Percentiles rank a stretch among this genome's conserved stretches.
Conservation (phyloP, 306 rosid genomes). For the Casuarina equisetifolia region DNA sequence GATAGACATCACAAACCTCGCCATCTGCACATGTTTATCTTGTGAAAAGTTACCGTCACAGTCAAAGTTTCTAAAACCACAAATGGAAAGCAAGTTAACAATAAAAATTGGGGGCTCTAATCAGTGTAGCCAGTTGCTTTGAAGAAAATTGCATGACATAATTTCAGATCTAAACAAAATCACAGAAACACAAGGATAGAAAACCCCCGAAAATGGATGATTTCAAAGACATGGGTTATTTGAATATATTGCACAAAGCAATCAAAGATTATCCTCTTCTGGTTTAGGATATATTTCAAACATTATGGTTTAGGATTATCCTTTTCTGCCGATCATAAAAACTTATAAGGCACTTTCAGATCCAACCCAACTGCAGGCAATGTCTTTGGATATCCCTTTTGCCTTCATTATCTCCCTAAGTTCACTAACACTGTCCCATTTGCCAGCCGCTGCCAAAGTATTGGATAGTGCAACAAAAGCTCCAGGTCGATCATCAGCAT, state of each 20-base stretch:
- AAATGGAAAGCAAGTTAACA: neutral
- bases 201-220: neutral
- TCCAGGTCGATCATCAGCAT: constrained; percentile 62
- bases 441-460: constrained; percentile 82
- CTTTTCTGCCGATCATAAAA: constrained; percentile 9
- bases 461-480: constrained; percentile 84
- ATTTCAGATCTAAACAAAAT: neutral
- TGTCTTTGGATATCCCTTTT: constrained; percentile 65
- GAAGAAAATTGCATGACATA: neutral
- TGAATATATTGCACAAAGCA: neutral
- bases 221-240: neutral
- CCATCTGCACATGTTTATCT: neutral
- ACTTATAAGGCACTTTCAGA: constrained; percentile 42
- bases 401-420: constrained; percentile 79
- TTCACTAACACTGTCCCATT: constrained; percentile 87
- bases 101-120: neutral
- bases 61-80: neutral
- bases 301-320: neutral
- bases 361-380: constrained; percentile 73
- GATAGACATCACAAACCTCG: neutral
- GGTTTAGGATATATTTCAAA: too few species aligned
- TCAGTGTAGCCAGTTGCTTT: neutral
- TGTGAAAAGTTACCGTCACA: neutral
- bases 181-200: neutral
- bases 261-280: neutral